These are phyloP conservation scores for Domatiomyces globalis DNA, from an alignment of 2,329 filamentous ascomycete genomes.

Conservation along the genomic window DNA sequence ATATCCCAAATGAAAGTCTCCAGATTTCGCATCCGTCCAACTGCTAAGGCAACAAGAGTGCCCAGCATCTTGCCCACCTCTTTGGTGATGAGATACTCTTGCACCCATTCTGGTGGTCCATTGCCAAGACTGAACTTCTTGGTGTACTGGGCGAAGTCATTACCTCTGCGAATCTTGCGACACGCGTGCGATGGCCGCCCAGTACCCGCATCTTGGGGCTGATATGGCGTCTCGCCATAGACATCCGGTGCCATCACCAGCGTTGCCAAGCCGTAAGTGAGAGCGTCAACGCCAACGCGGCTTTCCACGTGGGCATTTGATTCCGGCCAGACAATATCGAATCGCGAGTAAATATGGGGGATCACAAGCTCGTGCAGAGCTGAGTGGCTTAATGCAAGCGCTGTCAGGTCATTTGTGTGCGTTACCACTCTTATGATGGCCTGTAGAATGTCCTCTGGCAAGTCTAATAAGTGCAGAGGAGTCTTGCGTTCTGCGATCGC, in stretches of 20 bases:
- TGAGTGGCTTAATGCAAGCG: constrained; percentile 63
- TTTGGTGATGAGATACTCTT: constrained; percentile 68
- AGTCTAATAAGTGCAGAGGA: constrained; percentile 54
- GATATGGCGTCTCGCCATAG: constrained; percentile 38
- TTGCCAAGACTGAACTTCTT: constrained; percentile 77
- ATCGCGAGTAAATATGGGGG: constrained; percentile 68
- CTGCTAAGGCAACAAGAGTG: constrained; percentile 61
- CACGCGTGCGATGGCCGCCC: constrained; percentile 12
- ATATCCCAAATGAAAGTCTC: constrained; percentile 81
- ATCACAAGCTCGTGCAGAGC: constrained; percentile 61
- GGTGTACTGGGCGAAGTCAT: constrained; percentile 65
- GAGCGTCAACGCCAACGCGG: constrained; percentile 61
- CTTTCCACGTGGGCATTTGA: constrained; percentile 49
- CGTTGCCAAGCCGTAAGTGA: constrained; percentile 69
- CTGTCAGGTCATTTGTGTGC: constrained; percentile 68
- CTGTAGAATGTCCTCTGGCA: constrained; percentile 64
- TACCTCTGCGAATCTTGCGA: constrained; percentile 40
- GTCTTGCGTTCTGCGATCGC: constrained; percentile 30
- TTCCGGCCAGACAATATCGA: constrained; percentile 82
- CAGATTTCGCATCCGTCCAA: constrained; percentile 69
- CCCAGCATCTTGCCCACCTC: constrained; percentile 82
- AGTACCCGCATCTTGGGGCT: constrained; percentile 24
- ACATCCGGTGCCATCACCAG: constrained; percentile 58
- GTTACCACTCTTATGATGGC: constrained; percentile 70
- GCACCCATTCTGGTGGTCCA: constrained; percentile 62